Conservation (phyloP, 108 stramenopile species). For the Cyclotella atomus region DNA sequence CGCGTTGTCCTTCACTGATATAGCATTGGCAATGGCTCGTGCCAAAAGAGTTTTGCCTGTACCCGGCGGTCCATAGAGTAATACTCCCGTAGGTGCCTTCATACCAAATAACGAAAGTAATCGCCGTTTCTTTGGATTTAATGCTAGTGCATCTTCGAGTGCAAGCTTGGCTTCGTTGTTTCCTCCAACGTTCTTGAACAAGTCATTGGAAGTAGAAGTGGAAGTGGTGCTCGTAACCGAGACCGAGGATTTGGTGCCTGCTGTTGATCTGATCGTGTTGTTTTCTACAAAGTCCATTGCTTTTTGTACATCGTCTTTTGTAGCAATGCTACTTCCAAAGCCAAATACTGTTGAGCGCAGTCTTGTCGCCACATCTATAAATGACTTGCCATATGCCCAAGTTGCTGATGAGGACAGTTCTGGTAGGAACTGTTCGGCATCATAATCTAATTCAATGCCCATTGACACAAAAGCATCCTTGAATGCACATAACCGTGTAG, state of each 20-base stretch:
- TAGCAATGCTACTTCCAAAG: slow-evolving; percentile 13
- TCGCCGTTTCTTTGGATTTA: slow-evolving; percentile 58
- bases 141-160: slow-evolving; percentile 74
- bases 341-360: slow-evolving; percentile 22
- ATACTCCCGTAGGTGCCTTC: slow-evolving; percentile 69
- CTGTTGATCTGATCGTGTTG: background rate
- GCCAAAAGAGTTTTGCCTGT: slow-evolving; percentile 88
- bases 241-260: slow-evolving; percentile 7
- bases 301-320: slow-evolving; percentile 43
- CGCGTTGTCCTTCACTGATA: slow-evolving; percentile 8
- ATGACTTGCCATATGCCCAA: slow-evolving; percentile 60
- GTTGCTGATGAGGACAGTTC: slow-evolving; percentile 57
- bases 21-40: slow-evolving; percentile 67
- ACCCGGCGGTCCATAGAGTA: slow-evolving; percentile 83
- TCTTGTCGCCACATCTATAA: slow-evolving; percentile 50
- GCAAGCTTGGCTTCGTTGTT: slow-evolving; percentile 77
- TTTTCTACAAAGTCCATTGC: slow-evolving; percentile 36
- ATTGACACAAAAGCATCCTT: slow-evolving; percentile 44
- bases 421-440: slow-evolving; percentile 46
- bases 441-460: slow-evolving; percentile 42
- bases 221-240: slow-evolving; percentile 18
- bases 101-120: slow-evolving; percentile 63
- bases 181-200: slow-evolving; percentile 75
- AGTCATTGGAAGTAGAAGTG: background rate
- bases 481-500: slow-evolving; percentile 59